Base-by-base conservation (phyloP, 2,329 filamentous ascomycete genomes). In the Penicillium vulpinum region DNA sequence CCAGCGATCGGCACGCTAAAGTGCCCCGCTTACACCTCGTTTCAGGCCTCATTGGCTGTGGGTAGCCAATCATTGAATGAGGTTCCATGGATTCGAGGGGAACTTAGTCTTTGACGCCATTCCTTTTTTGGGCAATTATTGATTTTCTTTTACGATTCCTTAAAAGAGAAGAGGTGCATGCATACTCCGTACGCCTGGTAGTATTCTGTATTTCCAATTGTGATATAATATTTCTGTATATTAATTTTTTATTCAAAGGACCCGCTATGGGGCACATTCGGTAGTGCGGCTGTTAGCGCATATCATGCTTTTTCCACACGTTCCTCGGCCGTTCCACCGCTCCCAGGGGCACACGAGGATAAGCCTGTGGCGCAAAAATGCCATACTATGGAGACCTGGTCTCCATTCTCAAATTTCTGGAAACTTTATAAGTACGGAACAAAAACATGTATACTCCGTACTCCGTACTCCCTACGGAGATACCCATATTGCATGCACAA, bases 271-370 rank as follows among this genome's bases (percentile, higher is more conserved):
- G 53, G 46, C 47, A 45, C 16, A 51, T 35, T 48, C 51, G 40
- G 53, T 56, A 56, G 47, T 56, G 47, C 33, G 26, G 40, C 31
- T 46, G 29, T 38, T 56, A 56, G 47, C 47, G 53, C 47, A 51
- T 26, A 31, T 33, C 33, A 51, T 40, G 31, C 24, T 45, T 45
- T 55, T 56, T 56, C 53, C 39, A 55, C 53, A 51, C 39, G 47
- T 56, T 54, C 51, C 44, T 49, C 36, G 24, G 31, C 53, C 53
- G 53, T 56, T 56, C 47, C 53, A 56, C 40, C 40, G 47, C 28
- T 51, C 47, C 53, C 33, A 31, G 53, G 53, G 48, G 40, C 31
- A 41, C 53, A 56, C 53, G 53, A 56, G 53, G 53, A 44, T 44
- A 51, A 44, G 47, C 53, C 33, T 56, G 53, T 55, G 53, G 53